Evolutionary conservation across 441 rosid genomes (phyloP), one percentile per base, ranked within the genome.

Genomic region (Mallotus japonicus): DNA sequence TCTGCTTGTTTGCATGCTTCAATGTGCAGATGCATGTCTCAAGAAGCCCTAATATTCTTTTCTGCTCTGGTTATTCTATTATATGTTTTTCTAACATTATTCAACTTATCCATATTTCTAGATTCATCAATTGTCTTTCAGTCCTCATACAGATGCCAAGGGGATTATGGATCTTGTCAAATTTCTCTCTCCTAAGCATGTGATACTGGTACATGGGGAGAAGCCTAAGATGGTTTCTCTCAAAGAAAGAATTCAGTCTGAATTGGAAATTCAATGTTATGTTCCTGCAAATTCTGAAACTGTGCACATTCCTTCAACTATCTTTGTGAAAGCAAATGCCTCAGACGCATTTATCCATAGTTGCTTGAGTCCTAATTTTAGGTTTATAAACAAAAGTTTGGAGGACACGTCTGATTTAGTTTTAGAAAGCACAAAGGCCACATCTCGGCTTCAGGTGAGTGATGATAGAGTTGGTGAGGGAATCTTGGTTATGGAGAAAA

Each of bases 121-220:
- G 99, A 88, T 95, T 78, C 99, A 92, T 80, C 98, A 95, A 78
- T 81, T 92, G 76, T 85, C 98, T 65, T 95, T 95, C 85, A 93
- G 95, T 83, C 91, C 98, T 68, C 99, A 93, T 80, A 91, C 98
- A 24, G 98, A 95, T 77, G 86, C 90, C 32, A 91, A 92, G 83
- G 96, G 96, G 67, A 92, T 90, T 62, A 89, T 92, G 96, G 97
- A 95, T 87, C 98, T 91, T 54, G 84, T 86, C 15, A 91, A 79
- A 76, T 92, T 90, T 82, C 97, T 93, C 34, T 83, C 89, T 22
- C 99, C 98, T 0, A 87, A 88, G 81, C 84, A 89, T 65, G 92
- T 87, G 75, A 85, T 95, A 68, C 89, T 95, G 19, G 90, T 95
- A 66, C 99, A 95, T 24, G 99, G 99, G 2, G 98, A 95, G 85